A percentile compares a stretch with the other conserved stretches of the same genome.
Evolutionary conservation across 2,329 filamentous ascomycete genomes (phyloP).

Genomic region (Nothomitra cinnamomea): DNA sequence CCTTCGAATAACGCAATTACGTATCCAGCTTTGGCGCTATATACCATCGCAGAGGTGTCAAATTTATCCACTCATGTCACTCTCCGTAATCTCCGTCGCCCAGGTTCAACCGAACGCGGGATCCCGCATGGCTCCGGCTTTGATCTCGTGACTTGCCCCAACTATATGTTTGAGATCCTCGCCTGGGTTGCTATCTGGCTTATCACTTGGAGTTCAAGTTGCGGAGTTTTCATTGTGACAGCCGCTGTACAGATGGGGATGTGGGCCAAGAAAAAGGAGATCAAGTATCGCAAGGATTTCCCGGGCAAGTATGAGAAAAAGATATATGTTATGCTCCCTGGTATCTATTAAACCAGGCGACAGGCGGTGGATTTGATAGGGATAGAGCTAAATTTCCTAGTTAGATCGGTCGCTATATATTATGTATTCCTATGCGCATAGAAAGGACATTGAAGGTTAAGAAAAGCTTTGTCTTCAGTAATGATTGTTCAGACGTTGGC

Average conservation of each 20-base stretch:
- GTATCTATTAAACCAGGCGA: constrained; percentile 42
- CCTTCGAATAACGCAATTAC: constrained; percentile 36
- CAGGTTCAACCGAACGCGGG: constrained; percentile 69
- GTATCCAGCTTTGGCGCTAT: constrained; percentile 54
- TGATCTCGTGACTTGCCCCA: constrained; percentile 77
- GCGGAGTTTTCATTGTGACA: constrained; percentile 57
- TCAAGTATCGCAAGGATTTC: constrained; percentile 76
- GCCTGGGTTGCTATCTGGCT: constrained; percentile 74
- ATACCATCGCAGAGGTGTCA: constrained; percentile 56
- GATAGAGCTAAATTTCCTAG: neutral
- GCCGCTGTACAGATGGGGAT: constrained; percentile 63
- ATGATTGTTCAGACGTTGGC: no score
- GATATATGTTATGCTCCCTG: constrained; percentile 66
- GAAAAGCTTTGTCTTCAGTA: neutral
- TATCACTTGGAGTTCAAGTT: constrained; percentile 62
- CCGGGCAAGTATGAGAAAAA: constrained; percentile 92
- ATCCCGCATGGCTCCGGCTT: constrained; percentile 81
- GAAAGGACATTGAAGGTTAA: neutral
- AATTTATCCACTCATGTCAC: constrained; percentile 71
- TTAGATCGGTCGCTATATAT: neutral
- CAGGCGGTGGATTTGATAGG: neutral
- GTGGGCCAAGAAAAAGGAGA: constrained; percentile 90
- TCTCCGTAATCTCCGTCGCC: constrained; percentile 57
- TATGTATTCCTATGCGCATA: no score
- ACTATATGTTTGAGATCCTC: constrained; percentile 86